Conservation (phyloP, 1,139 yeast species). For the Yamadazyma kanchanaburiensis region DNA sequence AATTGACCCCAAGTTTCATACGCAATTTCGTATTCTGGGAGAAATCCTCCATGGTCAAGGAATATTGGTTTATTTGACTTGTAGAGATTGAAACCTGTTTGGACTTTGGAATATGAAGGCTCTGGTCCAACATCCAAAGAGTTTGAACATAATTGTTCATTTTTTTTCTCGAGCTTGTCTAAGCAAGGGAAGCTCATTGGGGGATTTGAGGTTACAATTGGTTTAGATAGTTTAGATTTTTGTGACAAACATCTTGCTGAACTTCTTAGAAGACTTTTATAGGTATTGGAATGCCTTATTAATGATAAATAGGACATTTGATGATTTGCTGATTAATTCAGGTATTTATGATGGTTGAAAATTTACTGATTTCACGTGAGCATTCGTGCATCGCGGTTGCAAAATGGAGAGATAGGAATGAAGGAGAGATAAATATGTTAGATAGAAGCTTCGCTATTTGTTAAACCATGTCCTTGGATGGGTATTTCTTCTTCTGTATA, state of each 20-base stretch:
- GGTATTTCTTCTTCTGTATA: too few relatives aligned
- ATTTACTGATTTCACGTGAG: constrained; percentile 7
- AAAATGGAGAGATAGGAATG: too few relatives aligned
- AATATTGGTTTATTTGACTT: constrained; percentile 56
- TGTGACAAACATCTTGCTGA: neutral
- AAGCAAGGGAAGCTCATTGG: constrained; percentile 82
- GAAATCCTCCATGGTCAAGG: constrained; percentile 77
- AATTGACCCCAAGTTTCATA: constrained; percentile 89
- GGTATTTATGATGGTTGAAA: constrained; percentile 1
- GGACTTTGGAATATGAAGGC: constrained; percentile 73
- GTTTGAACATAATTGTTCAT: constrained; percentile 35
- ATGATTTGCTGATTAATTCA: too few relatives aligned
- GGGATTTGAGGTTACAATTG: constrained; percentile 35
- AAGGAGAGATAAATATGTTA: too few relatives aligned
- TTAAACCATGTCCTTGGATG: too few relatives aligned
- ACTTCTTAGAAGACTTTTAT: too few relatives aligned
- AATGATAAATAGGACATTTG: too few relatives aligned
- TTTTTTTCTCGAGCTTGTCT: constrained; percentile 67
- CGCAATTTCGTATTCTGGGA: constrained; percentile 76
- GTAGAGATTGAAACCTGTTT: constrained; percentile 63
- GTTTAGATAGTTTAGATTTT: neutral
- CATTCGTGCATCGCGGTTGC: constrained; percentile 3
- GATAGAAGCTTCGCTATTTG: too few relatives aligned
- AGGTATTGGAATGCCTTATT: too few relatives aligned
- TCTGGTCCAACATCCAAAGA: constrained; percentile 76